Evolutionary conservation across 2,329 filamentous ascomycete species (phyloP).

Genomic region (Pseudogymnoascus sp.): DNA sequence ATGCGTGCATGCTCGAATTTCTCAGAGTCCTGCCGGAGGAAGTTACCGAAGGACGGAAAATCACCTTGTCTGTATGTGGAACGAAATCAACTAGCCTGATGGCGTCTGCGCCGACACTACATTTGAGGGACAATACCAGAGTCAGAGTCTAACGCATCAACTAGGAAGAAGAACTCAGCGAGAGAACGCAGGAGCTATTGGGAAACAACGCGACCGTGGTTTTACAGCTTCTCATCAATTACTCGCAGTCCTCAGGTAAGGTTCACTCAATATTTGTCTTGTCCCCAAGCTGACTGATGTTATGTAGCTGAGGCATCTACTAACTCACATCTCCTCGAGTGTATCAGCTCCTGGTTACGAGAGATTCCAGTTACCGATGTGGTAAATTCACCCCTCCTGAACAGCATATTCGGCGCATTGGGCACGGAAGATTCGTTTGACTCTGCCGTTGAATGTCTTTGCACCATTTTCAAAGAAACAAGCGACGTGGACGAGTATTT

Average conservation of each 20-base stretch:
- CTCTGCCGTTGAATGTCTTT: slow-evolving; percentile 84
- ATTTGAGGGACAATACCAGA: slow-evolving; percentile 28
- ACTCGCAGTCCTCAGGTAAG: slow-evolving; percentile 83
- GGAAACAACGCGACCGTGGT: slow-evolving; percentile 86
- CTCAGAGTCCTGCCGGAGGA: slow-evolving; percentile 95
- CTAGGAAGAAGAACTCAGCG: slow-evolving; percentile 89
- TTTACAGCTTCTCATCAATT: slow-evolving; percentile 77
- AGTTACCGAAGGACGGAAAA: slow-evolving; percentile 98
- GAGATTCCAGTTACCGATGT: slow-evolving; percentile 81
- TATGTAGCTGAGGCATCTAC: slow-evolving; percentile 60
- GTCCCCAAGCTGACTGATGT: slow-evolving; percentile 19
- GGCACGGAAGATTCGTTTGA: slow-evolving; percentile 71
- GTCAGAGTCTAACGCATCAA: slow-evolving; percentile 40
- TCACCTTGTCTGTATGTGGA: slow-evolving; percentile 96
- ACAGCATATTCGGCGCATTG: slow-evolving; percentile 70
- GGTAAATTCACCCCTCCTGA: slow-evolving; percentile 75
- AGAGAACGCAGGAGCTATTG: slow-evolving; percentile 80
- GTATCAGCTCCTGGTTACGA: slow-evolving; percentile 91
- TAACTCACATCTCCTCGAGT: slow-evolving; percentile 87
- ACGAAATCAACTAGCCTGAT: slow-evolving; percentile 42
- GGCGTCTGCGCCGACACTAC: slow-evolving; percentile 27
- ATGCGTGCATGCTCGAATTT: slow-evolving; percentile 89
- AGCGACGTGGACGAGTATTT: slow-evolving; percentile 87
- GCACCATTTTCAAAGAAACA: slow-evolving; percentile 85
- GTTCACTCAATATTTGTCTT: slow-evolving; percentile 15